These are phyloP conservation scores for Picea sitchensis DNA, from an alignment of 75 land plant species.

Conservation along the genomic window DNA sequence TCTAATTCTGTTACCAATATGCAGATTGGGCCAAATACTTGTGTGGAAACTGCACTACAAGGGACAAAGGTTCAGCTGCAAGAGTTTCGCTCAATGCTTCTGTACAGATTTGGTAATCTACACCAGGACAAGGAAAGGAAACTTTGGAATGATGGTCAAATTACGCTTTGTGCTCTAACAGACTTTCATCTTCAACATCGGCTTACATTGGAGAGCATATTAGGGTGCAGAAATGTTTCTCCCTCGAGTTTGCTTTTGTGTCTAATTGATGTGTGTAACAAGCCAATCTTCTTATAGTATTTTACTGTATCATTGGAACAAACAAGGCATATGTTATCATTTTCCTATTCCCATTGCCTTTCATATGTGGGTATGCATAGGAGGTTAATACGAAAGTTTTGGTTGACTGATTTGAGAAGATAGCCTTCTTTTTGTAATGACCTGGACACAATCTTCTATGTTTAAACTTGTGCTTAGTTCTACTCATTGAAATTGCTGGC, in stretches of 20 bases:
- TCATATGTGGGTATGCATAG: neutral
- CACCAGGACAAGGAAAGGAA: conserved; percentile 6
- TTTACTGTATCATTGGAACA: neutral
- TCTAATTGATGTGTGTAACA: neutral
- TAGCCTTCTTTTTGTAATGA: neutral
- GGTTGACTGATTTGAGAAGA: neutral
- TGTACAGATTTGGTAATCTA: conserved; percentile 11
- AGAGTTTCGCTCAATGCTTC: conserved; percentile 16
- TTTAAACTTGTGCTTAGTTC: neutral
- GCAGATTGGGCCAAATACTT: conserved; percentile 23
- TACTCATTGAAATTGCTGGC: conserved; percentile 6
- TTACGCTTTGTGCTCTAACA: conserved; percentile 13
- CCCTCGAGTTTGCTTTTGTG: neutral
- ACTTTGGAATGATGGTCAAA: conserved; percentile 16
- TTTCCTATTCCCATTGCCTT: neutral
- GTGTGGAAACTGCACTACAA: conserved; percentile 17
- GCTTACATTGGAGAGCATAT: conserved; percentile 24
- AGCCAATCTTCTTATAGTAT: neutral
- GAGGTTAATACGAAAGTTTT: neutral
- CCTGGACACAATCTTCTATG: neutral
- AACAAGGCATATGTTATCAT: neutral
- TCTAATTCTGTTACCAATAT: neutral
- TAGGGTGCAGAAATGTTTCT: conserved; percentile 15
- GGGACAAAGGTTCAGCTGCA: conserved; percentile 22
- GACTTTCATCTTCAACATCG: conserved; percentile 26